A percentile compares a stretch with the other conserved stretches of the same genome.
Evolutionary conservation across 176 grass and related monocot genomes (phyloP).

Genomic region (Tillandsia fasciculata): DNA sequence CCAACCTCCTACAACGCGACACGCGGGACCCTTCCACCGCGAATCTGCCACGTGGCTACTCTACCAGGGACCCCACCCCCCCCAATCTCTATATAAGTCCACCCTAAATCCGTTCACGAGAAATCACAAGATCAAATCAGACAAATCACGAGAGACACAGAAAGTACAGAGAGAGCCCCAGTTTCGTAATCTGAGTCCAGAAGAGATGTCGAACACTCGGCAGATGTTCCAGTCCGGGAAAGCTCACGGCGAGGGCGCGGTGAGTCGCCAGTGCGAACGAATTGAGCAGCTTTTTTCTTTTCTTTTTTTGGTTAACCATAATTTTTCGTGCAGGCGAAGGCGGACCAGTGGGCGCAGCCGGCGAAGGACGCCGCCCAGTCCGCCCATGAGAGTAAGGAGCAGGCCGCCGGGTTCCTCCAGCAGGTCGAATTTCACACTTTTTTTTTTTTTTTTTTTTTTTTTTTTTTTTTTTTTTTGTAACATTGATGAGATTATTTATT

Average conservation of each 20-base stretch:
- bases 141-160: neutral
- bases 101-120: neutral
- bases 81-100: neutral
- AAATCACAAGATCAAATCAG: neutral
- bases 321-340: slow-evolving; percentile 12
- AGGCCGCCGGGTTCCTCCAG: neutral
- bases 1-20: neutral
- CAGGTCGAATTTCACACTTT: neutral
- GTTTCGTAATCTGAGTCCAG: slow-evolving; percentile 4
- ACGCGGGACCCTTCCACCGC: neutral
- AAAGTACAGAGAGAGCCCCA: neutral
- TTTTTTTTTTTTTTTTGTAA: too few relatives aligned
- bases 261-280: neutral
- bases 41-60: neutral
- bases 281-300: neutral
- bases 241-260: slow-evolving; percentile 16
- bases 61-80: neutral
- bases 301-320: neutral
- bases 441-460: too few relatives aligned
- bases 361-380: slow-evolving; percentile 15
- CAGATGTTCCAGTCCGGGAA: slow-evolving; percentile 20
- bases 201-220: slow-evolving; percentile 19
- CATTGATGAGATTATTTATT: neutral
- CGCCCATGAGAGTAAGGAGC: slow-evolving; percentile 14
- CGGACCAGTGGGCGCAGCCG: slow-evolving; percentile 12